Evolutionary conservation across 1,284 basidiomycete species (phyloP), one percentile per base, ranked within the genome.

Genomic region (Agroathelia rolfsii): DNA sequence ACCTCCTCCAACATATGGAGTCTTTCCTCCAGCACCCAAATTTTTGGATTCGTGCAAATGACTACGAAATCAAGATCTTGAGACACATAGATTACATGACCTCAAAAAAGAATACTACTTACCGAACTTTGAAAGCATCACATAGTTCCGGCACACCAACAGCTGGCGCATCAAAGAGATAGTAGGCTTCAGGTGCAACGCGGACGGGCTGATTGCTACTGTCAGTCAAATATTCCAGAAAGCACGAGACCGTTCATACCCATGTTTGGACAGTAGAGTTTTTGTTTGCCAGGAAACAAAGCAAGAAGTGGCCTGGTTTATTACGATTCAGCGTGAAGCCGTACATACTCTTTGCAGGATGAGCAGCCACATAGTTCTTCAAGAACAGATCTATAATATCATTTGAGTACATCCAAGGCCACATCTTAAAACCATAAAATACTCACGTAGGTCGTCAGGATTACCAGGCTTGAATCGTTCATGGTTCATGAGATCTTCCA

Each of bases 71-170:
- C 7, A 37, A 21, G 16, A 18, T 47, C 36, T 38, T 45, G n/a
- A n/a, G n/a, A n/a, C n/a, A n/a, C n/a, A n/a, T n/a, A n/a, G n/a
- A n/a, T n/a, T n/a, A 31, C 18, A 19, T 8, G 21, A 10, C n/a
- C n/a, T n/a, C n/a, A n/a, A n/a, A n/a, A n/a, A n/a, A n/a, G 14
- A 41, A 27, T 16, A 8, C 10, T 15, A 42, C 70, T 49, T 57
- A 84, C 73, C 84, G 68, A 49, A 87, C 76, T 75, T 95, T 95
- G 76, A 96, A 96, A 11, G 90, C 90, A 52, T 95, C 89, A 46
- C 90, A 94, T 3, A 96, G 62, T 56, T 93, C 88, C 1, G 85
- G 78, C 15, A 96, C 87, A 36, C 86, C 89, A 6, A 85, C 79
- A 17, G 89, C 84, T 30, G 86, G 73, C 9, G 88, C 86, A 42